These are phyloP conservation scores for Neodidymelliopsis sp. DNA, from an alignment of 2,329 filamentous ascomycete genomes.

Conservation along the genomic window DNA sequence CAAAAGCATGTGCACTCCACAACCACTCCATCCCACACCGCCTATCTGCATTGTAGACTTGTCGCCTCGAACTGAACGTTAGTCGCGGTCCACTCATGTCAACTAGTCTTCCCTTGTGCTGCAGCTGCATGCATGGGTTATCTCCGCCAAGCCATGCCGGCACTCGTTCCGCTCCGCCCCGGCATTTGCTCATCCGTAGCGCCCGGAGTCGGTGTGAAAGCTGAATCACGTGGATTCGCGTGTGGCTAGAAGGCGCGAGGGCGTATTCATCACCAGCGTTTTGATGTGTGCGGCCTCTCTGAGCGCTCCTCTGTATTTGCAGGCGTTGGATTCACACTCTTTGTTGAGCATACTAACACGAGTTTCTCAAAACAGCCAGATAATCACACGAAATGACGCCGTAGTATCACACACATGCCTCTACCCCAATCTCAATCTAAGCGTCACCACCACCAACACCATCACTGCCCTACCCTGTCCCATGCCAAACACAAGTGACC, in stretches of 20 bases:
- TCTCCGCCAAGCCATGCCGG: slow-evolving; percentile 21
- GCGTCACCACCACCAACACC: background rate
- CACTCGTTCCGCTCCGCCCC: slow-evolving; percentile 23
- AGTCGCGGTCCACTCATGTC: slow-evolving; percentile 13
- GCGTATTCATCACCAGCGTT: no score
- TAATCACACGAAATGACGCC: no score
- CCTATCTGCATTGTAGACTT: slow-evolving; percentile 8
- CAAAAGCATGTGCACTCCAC: background rate
- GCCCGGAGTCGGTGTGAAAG: slow-evolving; percentile 11
- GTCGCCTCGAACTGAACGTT: slow-evolving; percentile 6
- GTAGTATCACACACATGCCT: background rate
- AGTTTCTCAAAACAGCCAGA: no score
- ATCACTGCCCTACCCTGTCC: no score
- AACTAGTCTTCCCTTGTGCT: slow-evolving; percentile 5
- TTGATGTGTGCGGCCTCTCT: no score
- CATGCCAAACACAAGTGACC: background rate
- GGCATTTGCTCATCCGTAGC: background rate
- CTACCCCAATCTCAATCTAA: background rate
- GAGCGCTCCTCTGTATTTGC: no score
- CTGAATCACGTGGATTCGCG: slow-evolving; percentile 3
- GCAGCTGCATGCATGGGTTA: slow-evolving; percentile 11
- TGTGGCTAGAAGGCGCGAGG: background rate
- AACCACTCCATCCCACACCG: slow-evolving; percentile 9
- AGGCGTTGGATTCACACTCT: no score
- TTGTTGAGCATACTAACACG: no score